Base-by-base conservation (phyloP, 495 filamentous ascomycete species). In the Podospora appendiculata region DNA sequence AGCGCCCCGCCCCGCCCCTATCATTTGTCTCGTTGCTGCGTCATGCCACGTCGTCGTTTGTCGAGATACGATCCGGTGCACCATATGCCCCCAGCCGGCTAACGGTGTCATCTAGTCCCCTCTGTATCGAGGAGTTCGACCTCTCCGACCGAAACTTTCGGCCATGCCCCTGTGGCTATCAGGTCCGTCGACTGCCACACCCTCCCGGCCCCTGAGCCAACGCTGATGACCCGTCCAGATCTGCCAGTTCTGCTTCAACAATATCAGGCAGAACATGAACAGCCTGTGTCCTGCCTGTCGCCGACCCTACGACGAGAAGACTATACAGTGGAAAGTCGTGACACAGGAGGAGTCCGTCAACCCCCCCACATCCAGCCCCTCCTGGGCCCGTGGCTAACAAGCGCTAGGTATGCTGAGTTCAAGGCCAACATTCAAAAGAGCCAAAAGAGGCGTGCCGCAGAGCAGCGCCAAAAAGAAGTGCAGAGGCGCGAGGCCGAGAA, bases 231-330 rank as follows among this genome's bases (percentile, higher is more conserved):
- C 44, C 10, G 25, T 43, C 32, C 63, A 98, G 92, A 89, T 99
- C 62, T 99, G 94, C 68, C 94, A 96, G 75, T 99, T 99, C 72
- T 99, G 94, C 70, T 97, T 87, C 75, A 95, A 99, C 74, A 97
- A 97, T 60, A 93, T 99, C 69, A 92, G 89, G 68, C 88, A 84
- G 52, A 96, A 91, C 56, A 85, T 96, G 78, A 96, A 96, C 65
- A 90, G 90, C 36, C 75, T 94, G 32, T 99, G 94, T 71, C 94
- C 94, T 13, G 95, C 95, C 62, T 99, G 94, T 70, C 84, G 94
- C 63, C 79, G 94, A 59, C 81, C 86, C 14, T 99, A 99, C 65
- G 89, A 96, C 67, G 94, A 99, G 48, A 89, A 91, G 65, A 93
- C 88, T 19, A 96, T 99, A 47, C 85, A 95, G 68, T 96, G 88